Conservation (phyloP, 2,329 filamentous ascomycete genomes). For the Pseudogymnoascus sp. region DNA sequence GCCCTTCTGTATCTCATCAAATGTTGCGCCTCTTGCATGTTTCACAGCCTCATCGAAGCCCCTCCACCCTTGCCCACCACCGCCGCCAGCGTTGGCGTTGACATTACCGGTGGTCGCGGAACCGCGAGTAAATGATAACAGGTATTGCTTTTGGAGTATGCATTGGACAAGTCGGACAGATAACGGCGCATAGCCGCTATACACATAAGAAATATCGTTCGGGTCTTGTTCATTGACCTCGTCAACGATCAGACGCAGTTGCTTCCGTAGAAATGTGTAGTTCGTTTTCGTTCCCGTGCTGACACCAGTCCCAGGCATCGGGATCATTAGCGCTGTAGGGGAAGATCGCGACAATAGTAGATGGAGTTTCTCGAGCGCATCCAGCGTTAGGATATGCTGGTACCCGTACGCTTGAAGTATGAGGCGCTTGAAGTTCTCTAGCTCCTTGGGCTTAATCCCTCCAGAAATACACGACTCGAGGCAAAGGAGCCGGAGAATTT, state of each 20-base stretch:
- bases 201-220: constrained; percentile 94
- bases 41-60: constrained; percentile 90
- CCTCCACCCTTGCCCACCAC: constrained; percentile 72
- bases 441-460: constrained; percentile 78
- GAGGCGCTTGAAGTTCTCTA: constrained; percentile 80
- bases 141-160: constrained; percentile 80
- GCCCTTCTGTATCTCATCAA: constrained; percentile 85
- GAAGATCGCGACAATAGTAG: constrained; percentile 71
- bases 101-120: constrained; percentile 41
- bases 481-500: constrained; percentile 76
- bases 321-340: constrained; percentile 71
- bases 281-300: constrained; percentile 67
- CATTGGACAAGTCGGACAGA: constrained; percentile 88
- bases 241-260: constrained; percentile 81
- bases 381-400: constrained; percentile 84
- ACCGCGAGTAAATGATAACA: constrained; percentile 62
- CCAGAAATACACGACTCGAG: constrained; percentile 86
- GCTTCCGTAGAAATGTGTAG: constrained; percentile 79
- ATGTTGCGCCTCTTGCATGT: constrained; percentile 77
- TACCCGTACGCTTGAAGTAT: constrained; percentile 90
- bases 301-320: constrained; percentile 53
- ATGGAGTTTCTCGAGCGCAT: constrained; percentile 80
- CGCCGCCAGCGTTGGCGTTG: constrained; percentile 38
- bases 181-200: constrained; percentile 91
- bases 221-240: constrained; percentile 94